These are phyloP conservation scores for Ephemerocybe angulata DNA, from an alignment of 768 basidiomycete genomes.

Conservation along the genomic window DNA sequence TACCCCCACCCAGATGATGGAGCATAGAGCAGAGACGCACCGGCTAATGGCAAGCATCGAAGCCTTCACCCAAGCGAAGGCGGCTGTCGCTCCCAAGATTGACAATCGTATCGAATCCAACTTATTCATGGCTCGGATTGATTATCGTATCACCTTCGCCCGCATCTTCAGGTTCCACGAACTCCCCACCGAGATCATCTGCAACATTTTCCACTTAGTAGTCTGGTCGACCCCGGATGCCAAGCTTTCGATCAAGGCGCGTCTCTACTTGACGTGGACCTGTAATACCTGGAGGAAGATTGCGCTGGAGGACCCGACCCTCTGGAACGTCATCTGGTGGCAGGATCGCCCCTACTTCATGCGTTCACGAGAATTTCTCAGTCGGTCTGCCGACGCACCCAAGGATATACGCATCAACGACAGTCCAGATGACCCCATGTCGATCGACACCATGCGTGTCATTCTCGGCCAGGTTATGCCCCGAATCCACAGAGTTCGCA, in stretches of 20 bases:
- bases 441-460: conserved; percentile 38
- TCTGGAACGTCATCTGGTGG: conserved; percentile 70
- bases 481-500: conserved; percentile 55
- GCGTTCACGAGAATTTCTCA: conserved; percentile 53
- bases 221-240: conserved; percentile 48
- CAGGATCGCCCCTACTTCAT: conserved; percentile 42
- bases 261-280: conserved; percentile 54
- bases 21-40: conserved; percentile 10
- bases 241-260: conserved; percentile 30
- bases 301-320: conserved; percentile 43
- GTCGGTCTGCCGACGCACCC: conserved; percentile 50
- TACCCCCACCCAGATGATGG: conserved; percentile 9
- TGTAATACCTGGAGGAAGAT: conserved; percentile 54
- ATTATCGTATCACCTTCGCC: conserved; percentile 27
- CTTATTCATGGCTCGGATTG: conserved; percentile 31
- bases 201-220: conserved; percentile 58
- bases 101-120: conserved; percentile 21
- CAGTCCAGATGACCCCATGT: conserved; percentile 29
- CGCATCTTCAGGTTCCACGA: conserved; percentile 55
- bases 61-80: conserved; percentile 15
- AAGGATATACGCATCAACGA: conserved; percentile 64
- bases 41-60: conserved; percentile 15
- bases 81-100: not conserved
- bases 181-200: conserved; percentile 63
- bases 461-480: conserved; percentile 50